Base-by-base conservation (phyloP, 1,139 yeast genomes). In the Geotrichum histeridarum region DNA sequence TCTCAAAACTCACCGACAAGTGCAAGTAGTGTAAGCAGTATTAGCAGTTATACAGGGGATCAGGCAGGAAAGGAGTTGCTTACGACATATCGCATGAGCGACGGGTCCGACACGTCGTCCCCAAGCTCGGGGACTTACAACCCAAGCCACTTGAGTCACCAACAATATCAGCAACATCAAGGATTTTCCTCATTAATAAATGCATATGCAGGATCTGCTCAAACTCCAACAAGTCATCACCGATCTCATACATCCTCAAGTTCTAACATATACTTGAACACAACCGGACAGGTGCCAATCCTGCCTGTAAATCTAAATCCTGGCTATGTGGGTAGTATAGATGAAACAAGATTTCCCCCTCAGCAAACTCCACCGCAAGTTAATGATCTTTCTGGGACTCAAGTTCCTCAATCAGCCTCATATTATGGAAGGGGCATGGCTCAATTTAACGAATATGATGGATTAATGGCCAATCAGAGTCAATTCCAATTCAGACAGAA, bases 1-100 rank as follows among this genome's bases (percentile, higher is more conserved):
- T 35, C 48, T 3, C 53, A 50, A 17, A 22, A 35, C 32, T 50
- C 53, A 15, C 53, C 53, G 27, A 33, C 47, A 9, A 50, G 53
- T 35, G 47, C 27, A n/a, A 50, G 53, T 31, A 50, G 53, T 17
- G 22, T 9, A 8, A 42, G 42, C 14, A 50, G 53, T 36, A 42
- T 42, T 48, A 22, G 43, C 35, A 36, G 42, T 27, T 44, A 36
- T 22, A 42, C 42, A 12, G 48, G 12, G 14, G 42, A 42, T 14
- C 38, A 8, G 9, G 27, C 46, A 15, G 42, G n/a, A 32, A 41
- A 36, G 37, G 43, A 31, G 14, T 15, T 30, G n/a, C 45, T 9
- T 38, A 15, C 37, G 14, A 39, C 36, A 30, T 31, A 17, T 27
- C 35, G 17, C 11, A 17, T 9, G n/a, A 42, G 35, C n/a, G 46